Evolutionary conservation across 2,329 filamentous ascomycete species (phyloP).

Genomic region (Fusarium keratoplasticum): DNA sequence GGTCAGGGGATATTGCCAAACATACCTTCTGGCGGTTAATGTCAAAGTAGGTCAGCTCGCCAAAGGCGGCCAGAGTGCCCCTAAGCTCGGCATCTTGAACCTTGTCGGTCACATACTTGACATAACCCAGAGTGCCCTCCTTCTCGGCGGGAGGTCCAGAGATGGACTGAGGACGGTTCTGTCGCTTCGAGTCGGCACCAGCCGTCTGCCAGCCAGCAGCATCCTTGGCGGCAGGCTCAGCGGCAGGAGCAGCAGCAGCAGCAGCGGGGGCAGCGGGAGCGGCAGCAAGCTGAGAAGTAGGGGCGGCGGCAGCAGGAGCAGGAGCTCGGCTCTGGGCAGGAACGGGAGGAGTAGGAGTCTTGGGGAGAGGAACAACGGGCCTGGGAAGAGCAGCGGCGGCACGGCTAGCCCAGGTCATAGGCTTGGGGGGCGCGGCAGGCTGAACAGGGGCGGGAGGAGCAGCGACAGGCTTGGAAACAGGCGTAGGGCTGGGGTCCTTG

Average conservation of each 20-base stretch:
- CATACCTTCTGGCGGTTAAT: constrained; percentile 86
- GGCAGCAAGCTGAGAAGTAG: constrained; percentile 51
- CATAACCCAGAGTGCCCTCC: constrained; percentile 85
- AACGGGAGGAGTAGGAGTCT: constrained; percentile 67
- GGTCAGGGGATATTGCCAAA: constrained; percentile 7
- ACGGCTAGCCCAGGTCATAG: constrained; percentile 81
- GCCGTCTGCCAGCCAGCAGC: constrained; percentile 83
- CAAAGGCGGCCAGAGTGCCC: constrained; percentile 76
- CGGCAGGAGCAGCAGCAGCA: constrained; percentile 51
- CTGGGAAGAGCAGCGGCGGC: constrained; percentile 68
- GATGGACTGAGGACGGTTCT: constrained; percentile 78
- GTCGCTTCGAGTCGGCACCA: constrained; percentile 84
- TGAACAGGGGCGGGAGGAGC: constrained; percentile 55
- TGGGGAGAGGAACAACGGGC: constrained; percentile 66
- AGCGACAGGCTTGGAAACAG: constrained; percentile 52
- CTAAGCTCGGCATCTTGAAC: constrained; percentile 81
- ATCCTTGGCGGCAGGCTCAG: constrained; percentile 63
- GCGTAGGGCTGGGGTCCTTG: constrained; percentile 69
- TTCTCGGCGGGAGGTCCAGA: constrained; percentile 72
- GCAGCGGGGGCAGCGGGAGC: constrained; percentile 54
- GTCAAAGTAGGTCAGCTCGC: constrained; percentile 79
- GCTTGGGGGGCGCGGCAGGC: constrained; percentile 64
- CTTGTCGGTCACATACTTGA: constrained; percentile 95
- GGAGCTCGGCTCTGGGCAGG: constrained; percentile 62
- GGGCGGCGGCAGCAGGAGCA: constrained; percentile 56